Base-by-base conservation (phyloP, 176 grass and related monocot species). In the Avena sativa region DNA sequence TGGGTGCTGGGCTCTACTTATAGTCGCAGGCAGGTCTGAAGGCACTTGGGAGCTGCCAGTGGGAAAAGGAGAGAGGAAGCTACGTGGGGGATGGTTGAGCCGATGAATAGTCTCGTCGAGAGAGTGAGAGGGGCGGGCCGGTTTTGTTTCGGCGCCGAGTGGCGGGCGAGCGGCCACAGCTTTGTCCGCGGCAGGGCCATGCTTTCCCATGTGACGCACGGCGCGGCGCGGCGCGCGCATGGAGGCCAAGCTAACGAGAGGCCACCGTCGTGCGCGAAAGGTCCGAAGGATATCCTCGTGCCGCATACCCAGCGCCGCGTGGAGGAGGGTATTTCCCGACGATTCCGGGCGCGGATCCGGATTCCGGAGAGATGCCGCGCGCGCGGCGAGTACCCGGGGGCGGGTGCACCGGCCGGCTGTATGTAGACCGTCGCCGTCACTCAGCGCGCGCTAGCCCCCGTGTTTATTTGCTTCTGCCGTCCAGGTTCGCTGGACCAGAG, bases 181-280 rank as follows among this genome's bases (percentile, higher is more conserved):
- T 21, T 79, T 79, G 74, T 83, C 80, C 80, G 12, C 13, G 73
- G 9, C 21, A 14, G 74, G 56, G 44, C 78, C 38, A 66, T 30
- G 79, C 59, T n/a, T 81, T 76, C 61, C 62, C 84, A 79, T 79
- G 84, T 79, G 84, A 70, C 51, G 84, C 88, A 38, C 64, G 62
- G 80, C 78, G 4, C 76, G 43, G 52, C 67, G 78, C 43, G 78
- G 2, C 77, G 38, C 17, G 62, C 21, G 71, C 8, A 11, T 26
- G 81, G 53, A 48, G 23, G 55, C 69, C 9, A 61, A 46, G 55
- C 56, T 38, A 76, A 76, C 23, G 9, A 49, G 56, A 73, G 82
- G 82, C 56, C 47, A 2, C 70, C 44, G 1, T 71, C 80, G 47
- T 19, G 38, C 79, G 88, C 9, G 58, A 7, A 74, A 74, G 59